Conservation (phyloP, 176 grass and related monocot genomes). For the Poa annua region DNA sequence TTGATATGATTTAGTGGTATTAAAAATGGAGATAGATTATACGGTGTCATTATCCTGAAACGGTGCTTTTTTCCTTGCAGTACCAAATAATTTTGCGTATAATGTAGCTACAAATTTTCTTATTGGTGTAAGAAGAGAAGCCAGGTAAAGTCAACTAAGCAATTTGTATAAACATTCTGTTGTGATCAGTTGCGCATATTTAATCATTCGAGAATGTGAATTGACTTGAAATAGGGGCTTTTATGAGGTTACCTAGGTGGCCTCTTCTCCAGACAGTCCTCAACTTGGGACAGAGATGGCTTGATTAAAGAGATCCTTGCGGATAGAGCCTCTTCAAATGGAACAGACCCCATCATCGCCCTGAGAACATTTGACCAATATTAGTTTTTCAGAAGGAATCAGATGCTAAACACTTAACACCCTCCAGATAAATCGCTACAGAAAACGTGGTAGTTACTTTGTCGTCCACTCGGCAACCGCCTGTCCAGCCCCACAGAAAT, state of each 20-base stretch:
- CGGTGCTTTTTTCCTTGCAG: background rate
- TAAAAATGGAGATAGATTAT: background rate
- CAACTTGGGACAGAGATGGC: conserved; percentile 70
- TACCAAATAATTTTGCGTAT: background rate
- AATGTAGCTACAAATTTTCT: background rate
- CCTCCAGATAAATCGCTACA: background rate
- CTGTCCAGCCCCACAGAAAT: conserved; percentile 84
- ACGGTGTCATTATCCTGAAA: background rate
- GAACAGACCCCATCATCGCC: conserved; percentile 89
- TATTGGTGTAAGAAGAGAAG: background rate
- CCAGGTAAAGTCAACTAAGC: background rate
- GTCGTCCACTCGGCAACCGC: conserved; percentile 90
- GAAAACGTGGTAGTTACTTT: conserved; percentile 45
- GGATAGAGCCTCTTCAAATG: conserved; percentile 86
- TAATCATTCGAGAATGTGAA: background rate
- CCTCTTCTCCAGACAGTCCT: conserved; percentile 74
- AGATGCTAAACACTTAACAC: background rate
- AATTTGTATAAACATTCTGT: background rate
- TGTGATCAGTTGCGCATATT: background rate
- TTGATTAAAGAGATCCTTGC: conserved; percentile 86
- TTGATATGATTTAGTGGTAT: background rate
- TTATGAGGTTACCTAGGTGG: conserved; percentile 58
- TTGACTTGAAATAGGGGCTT: background rate
- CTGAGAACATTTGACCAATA: conserved; percentile 37
- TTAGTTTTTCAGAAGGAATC: background rate